A percentile compares a stretch with the other conserved stretches of the same genome.
Evolutionary conservation across 2,329 filamentous ascomycete genomes (phyloP).

Genomic region (Ramularia collo-cygni): DNA sequence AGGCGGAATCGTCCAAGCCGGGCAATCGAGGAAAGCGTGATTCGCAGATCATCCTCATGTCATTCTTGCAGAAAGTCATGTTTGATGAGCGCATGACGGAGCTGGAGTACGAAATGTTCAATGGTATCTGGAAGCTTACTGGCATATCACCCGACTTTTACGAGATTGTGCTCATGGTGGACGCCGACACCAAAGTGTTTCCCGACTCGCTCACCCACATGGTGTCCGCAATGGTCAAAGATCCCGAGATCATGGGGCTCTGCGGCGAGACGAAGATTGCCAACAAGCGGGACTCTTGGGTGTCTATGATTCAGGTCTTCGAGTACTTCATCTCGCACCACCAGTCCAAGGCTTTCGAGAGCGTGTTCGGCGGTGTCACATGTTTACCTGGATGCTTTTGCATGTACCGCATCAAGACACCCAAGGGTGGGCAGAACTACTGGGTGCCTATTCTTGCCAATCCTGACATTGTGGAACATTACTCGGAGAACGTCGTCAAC

Average conservation of each 20-base stretch:
- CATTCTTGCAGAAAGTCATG: slow-evolving; percentile 99
- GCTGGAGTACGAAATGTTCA: slow-evolving; percentile 99
- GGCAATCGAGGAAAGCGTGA: slow-evolving; percentile 98
- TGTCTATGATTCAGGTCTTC: slow-evolving; percentile 97
- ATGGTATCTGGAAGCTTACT: slow-evolving; percentile 96
- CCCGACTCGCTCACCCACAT: slow-evolving; percentile 97
- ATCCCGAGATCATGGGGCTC: slow-evolving; percentile 97
- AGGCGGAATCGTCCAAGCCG: slow-evolving; percentile 73
- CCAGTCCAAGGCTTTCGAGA: slow-evolving; percentile 93
- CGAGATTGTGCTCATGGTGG: slow-evolving; percentile 96
- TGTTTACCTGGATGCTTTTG: slow-evolving; percentile 98
- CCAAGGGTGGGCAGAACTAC: slow-evolving; percentile 97
- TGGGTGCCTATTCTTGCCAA: slow-evolving; percentile 99
- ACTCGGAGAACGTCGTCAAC: slow-evolving; percentile 98
- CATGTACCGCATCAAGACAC: slow-evolving; percentile 99
- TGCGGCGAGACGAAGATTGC: slow-evolving; percentile 99
- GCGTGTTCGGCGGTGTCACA: slow-evolving; percentile 96
- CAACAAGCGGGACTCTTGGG: slow-evolving; percentile 92
- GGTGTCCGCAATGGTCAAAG: slow-evolving; percentile 98
- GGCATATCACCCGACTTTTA: slow-evolving; percentile 98
- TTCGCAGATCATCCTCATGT: slow-evolving; percentile 99
- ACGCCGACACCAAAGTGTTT: slow-evolving; percentile 98
- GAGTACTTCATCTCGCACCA: slow-evolving; percentile 99
- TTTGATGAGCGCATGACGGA: slow-evolving; percentile 99
- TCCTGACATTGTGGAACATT: slow-evolving; percentile 97